Percentiles rank a stretch among this genome's conserved stretches.
Conservation (phyloP, 805 yeast species). For the Zygotorulaspora chibaensis region DNA sequence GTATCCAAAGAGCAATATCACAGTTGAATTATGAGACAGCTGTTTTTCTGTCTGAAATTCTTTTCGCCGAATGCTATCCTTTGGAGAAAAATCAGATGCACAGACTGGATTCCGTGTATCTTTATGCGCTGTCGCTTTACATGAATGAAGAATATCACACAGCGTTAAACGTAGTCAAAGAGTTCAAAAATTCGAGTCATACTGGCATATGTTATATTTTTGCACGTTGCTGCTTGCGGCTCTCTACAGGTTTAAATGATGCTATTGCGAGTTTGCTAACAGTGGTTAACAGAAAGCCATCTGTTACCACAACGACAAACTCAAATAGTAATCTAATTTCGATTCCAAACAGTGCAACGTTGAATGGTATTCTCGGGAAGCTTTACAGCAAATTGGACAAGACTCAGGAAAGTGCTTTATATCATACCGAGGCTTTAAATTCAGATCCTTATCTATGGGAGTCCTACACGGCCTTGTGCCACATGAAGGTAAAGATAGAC, state of each 20-base stretch:
- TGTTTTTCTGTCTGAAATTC: constrained; percentile 79
- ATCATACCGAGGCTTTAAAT: constrained; percentile 64
- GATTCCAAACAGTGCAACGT: constrained; percentile 66
- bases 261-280: constrained; percentile 11
- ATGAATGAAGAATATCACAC: constrained; percentile 57
- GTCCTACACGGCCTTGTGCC: constrained; percentile 71
- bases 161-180: constrained; percentile 45
- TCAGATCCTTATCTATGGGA: constrained; percentile 82
- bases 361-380: constrained; percentile 66
- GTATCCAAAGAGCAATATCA: constrained; percentile 22
- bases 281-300: constrained; percentile 7
- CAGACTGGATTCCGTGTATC: constrained; percentile 57
- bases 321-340: constrained; percentile 12
- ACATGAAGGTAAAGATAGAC: constrained; percentile 65
- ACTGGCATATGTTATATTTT: constrained; percentile 73
- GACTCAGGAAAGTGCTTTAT: constrained; percentile 56
- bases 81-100: constrained; percentile 26
- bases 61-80: constrained; percentile 50
- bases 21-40: constrained; percentile 51
- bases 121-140: constrained; percentile 64
- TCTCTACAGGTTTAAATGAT: constrained; percentile 18
- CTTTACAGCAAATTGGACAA: constrained; percentile 58
- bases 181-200: constrained; percentile 43
- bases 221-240: constrained; percentile 51
- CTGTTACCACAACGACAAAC: constrained; percentile 4